Evolutionary conservation across 163 green algal species (phyloP).

Genomic region (Scenedesmus sp.): DNA sequence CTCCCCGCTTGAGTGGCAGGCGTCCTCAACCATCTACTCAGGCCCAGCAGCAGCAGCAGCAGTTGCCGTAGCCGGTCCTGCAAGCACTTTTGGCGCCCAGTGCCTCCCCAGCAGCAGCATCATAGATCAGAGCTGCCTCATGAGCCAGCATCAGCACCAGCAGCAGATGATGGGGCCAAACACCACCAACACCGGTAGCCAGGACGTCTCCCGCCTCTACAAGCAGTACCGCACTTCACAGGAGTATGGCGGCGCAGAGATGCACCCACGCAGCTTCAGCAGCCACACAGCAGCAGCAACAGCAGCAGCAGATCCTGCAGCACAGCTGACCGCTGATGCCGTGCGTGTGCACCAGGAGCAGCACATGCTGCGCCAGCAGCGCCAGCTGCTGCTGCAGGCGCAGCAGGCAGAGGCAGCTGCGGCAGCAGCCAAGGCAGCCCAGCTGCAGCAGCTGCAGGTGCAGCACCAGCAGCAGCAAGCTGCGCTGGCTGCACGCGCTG

Average conservation of each 20-base stretch:
- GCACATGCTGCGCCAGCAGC: not conserved
- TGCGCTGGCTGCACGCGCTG: not conserved
- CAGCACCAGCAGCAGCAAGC: conserved; percentile 18
- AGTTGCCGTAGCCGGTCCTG: not conserved
- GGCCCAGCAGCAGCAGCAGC: not conserved
- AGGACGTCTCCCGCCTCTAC: not conserved
- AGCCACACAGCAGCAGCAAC: conserved; percentile 5
- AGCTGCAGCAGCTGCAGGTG: not conserved
- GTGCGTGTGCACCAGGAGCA: not conserved
- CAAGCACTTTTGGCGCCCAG: not conserved
- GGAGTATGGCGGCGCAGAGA: not conserved
- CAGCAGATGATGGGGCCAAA: not conserved
- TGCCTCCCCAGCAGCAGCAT: not conserved
- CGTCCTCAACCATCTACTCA: not conserved
- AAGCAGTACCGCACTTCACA: not conserved
- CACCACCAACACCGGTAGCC: not conserved
- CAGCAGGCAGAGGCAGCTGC: conserved; percentile 18
- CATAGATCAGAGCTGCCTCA: not conserved
- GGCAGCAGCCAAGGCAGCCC: not conserved
- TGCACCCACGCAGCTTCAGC: not conserved
- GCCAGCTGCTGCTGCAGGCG: not conserved
- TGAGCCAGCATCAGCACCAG: conserved; percentile 26
- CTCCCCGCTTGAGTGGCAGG: not conserved
- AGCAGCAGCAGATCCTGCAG: not conserved
- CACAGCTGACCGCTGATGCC: not conserved